A percentile compares a stretch with the other conserved stretches of the same genome.
Evolutionary conservation across 2,329 filamentous ascomycete genomes (phyloP).

Genomic region (Cytospora mali): DNA sequence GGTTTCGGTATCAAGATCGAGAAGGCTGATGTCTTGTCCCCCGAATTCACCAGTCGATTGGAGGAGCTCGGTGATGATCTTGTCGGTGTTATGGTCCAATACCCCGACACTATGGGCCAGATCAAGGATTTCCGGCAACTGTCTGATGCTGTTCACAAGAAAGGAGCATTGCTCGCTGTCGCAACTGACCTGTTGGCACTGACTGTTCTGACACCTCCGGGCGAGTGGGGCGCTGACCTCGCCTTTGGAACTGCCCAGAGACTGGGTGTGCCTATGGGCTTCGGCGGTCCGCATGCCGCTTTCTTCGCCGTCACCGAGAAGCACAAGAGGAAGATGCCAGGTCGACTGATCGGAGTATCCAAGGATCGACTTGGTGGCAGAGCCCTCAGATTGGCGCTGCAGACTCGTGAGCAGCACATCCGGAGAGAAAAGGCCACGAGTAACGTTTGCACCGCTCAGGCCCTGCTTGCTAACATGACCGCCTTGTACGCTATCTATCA

Average conservation of each 20-base stretch:
- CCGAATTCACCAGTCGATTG: conserved; percentile 63
- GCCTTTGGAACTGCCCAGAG: conserved; percentile 92
- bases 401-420: conserved; percentile 96
- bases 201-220: conserved; percentile 84
- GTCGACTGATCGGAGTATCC: conserved; percentile 85
- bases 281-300: conserved; percentile 91
- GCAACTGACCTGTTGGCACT: conserved; percentile 88
- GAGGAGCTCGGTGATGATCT: conserved; percentile 78
- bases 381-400: conserved; percentile 81
- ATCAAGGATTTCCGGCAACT: conserved; percentile 74
- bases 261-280: conserved; percentile 89
- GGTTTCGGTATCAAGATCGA: conserved; percentile 88
- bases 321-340: conserved; percentile 92
- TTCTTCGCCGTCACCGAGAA: conserved; percentile 93
- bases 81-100: conserved; percentile 90
- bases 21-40: conserved; percentile 69
- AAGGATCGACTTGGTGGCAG: conserved; percentile 84
- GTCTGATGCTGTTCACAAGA: conserved; percentile 75
- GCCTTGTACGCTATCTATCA: conserved; percentile 95
- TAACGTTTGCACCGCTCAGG: conserved; percentile 96
- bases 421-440: conserved; percentile 94
- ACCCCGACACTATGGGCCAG: conserved; percentile 85
- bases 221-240: conserved; percentile 93
- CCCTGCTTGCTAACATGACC: conserved; percentile 91
- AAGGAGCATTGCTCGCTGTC: conserved; percentile 79